Evolutionary conservation across 2,329 filamentous ascomycete genomes (phyloP).

Genomic region (Fusarium sp.): DNA sequence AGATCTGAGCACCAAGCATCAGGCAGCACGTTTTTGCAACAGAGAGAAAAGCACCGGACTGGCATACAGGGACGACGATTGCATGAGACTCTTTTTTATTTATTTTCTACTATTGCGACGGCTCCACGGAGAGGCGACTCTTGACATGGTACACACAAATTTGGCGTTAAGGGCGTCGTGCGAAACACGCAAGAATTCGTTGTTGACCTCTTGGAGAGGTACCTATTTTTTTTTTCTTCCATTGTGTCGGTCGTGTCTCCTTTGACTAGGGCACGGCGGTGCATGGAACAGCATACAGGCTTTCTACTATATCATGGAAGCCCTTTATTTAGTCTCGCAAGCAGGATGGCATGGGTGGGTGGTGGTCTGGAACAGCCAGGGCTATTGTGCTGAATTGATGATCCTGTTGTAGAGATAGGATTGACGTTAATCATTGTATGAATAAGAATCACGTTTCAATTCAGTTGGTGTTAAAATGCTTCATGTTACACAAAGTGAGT

Average conservation of each 20-base stretch:
- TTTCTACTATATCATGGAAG: constrained; percentile 29
- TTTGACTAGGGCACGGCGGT: background rate
- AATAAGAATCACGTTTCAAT: constrained; percentile 41
- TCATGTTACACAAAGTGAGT: background rate
- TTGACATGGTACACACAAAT: constrained; percentile 40
- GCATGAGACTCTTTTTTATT: constrained; percentile 45
- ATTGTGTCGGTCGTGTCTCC: background rate
- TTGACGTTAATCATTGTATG: constrained; percentile 45
- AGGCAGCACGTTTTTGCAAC: constrained; percentile 31
- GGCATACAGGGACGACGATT: constrained; percentile 45
- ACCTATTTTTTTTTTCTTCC: constrained; percentile 11
- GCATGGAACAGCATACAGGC: constrained; percentile 32
- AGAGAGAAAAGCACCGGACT: constrained; percentile 40
- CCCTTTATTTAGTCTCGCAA: constrained; percentile 23
- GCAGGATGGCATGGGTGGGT: constrained; percentile 16
- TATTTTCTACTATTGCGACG: constrained; percentile 51
- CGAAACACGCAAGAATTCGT: constrained; percentile 42
- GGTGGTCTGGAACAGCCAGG: constrained; percentile 9
- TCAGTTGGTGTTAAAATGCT: background rate
- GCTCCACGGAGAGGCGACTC: constrained; percentile 36
- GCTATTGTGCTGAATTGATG: constrained; percentile 15
- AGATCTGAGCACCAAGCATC: constrained; percentile 58
- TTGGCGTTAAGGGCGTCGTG: constrained; percentile 45
- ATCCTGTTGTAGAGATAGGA: constrained; percentile 31
- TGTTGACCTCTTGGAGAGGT: constrained; percentile 30